These are phyloP conservation scores for Calonectria honghensis DNA, from an alignment of 2,329 filamentous ascomycete species.

Conservation along the genomic window DNA sequence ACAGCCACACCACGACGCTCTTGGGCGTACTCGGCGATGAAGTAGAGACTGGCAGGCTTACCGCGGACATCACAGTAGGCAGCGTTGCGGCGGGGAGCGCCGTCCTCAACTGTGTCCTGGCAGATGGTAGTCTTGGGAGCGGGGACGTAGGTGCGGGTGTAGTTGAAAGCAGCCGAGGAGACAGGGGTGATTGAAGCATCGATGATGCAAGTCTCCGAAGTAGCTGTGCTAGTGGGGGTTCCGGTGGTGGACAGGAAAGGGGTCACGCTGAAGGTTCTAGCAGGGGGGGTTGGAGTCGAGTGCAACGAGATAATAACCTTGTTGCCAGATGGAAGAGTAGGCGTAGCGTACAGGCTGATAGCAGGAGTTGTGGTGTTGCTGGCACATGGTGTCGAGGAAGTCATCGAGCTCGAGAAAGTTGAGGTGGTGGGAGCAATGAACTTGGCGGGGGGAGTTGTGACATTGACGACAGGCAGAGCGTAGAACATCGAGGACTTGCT, in stretches of 20 bases:
- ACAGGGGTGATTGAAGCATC: slow-evolving; percentile 54
- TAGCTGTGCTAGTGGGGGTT: slow-evolving; percentile 25
- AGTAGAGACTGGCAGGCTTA: slow-evolving; percentile 59
- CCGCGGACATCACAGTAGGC: slow-evolving; percentile 64
- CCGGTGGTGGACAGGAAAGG: slow-evolving; percentile 34
- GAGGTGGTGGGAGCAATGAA: background rate
- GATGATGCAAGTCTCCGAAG: slow-evolving; percentile 34
- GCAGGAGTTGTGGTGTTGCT: slow-evolving; percentile 42
- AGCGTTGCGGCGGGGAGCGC: slow-evolving; percentile 54
- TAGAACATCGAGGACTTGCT: background rate
- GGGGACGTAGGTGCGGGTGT: slow-evolving; percentile 51
- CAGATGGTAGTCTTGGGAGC: slow-evolving; percentile 55
- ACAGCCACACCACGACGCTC: slow-evolving; percentile 58
- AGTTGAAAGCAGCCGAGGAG: slow-evolving; percentile 51
- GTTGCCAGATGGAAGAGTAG: slow-evolving; percentile 33
- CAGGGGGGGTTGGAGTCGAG: slow-evolving; percentile 39
- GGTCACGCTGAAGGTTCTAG: slow-evolving; percentile 36
- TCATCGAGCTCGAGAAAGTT: slow-evolving; percentile 19
- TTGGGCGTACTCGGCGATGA: slow-evolving; percentile 63
- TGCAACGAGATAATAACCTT: slow-evolving; percentile 41
- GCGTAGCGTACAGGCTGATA: slow-evolving; percentile 20
- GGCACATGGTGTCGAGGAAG: slow-evolving; percentile 28
- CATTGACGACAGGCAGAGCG: background rate
- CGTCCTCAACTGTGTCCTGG: slow-evolving; percentile 55
- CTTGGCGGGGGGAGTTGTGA: slow-evolving; percentile 4